Base-by-base conservation (phyloP, 768 basidiomycete species). In the Filobasidium wieringae region DNA sequence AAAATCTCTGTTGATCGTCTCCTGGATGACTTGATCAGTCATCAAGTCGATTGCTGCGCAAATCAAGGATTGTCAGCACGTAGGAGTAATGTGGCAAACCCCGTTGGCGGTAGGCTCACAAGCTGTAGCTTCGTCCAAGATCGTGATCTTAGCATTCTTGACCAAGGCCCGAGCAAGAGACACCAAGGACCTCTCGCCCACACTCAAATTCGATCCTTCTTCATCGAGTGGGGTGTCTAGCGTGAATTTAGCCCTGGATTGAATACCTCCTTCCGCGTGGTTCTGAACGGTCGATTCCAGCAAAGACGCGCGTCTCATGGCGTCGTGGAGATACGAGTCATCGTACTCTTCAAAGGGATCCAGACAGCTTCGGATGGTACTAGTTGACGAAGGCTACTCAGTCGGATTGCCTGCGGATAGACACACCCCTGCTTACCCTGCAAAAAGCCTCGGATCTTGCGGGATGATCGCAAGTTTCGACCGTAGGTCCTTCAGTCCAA, bases 121-220 rank as follows among this genome's bases (percentile, higher is more conserved):
- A 22, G 87, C 84, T 51, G 88, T 91, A 0, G 88, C 89, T 77
- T 43, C 58, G 63, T 67, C 90, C 7, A 95, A 77, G 47, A 95
- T 82, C 50, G 92, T 82, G 31, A 93, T 82, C 68, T 82, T 83
- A 11, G 85, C 80, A 65, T 91, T 80, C 67, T 90, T 89, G 39
- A 92, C 89, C 31, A 93, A 74, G 0, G 91, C 92, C 26, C 90
- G 79, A 14, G 91, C 91, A 26, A 93, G 78, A 6, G 86, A 87
- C 24, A 92, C 85, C 31, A 93, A 76, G 12, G 86, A 88, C 19
- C 88, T 80, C 83, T 89, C 70, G 22, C 69, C 71, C 6, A 69
- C 68, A 55, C 68, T 68, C 59, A 91, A 66, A 69, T 91, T 92
- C 34, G 75, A 76, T 22, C 91, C 91, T 66, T 91, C 90, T 57